Percentiles rank a stretch among this genome's conserved stretches.
phyloP scores from a whole-genome alignment of 2,329 filamentous ascomycete genomes.

The Apiospora aurea region DNA sequence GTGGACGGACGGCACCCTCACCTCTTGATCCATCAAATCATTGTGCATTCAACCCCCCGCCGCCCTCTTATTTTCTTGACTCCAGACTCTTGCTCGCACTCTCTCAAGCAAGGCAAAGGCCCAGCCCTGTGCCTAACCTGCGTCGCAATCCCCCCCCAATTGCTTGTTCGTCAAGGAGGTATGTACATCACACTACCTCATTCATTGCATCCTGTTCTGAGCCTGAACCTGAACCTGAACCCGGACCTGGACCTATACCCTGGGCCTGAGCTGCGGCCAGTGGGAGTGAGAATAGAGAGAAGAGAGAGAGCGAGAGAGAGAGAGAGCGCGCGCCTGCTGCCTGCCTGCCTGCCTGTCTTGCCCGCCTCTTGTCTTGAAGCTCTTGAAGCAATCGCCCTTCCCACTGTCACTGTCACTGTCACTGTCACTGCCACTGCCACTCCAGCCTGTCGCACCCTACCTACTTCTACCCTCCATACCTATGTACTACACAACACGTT shows the following conservation, averaged over 20 bases:
- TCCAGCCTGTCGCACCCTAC: not conserved
- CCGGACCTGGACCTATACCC: not conserved
- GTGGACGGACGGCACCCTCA: not conserved
- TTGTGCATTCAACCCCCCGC: slow-evolving; percentile 18
- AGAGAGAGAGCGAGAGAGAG: not conserved
- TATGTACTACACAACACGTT: slow-evolving; percentile 17
- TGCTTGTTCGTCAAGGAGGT: not conserved
- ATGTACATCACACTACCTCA: not conserved
- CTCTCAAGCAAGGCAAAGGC: slow-evolving; percentile 13
- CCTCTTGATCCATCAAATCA: slow-evolving; percentile 10
- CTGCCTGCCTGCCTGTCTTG: not conserved
- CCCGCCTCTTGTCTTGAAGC: not conserved
- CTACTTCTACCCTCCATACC: not conserved
- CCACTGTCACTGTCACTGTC: not conserved
- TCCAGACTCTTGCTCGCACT: slow-evolving; percentile 12
- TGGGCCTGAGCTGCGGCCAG: not conserved
- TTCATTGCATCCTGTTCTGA: not conserved
- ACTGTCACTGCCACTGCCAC: not conserved
- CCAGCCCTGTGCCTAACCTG: slow-evolving; percentile 16
- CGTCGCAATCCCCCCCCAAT: slow-evolving; percentile 7
- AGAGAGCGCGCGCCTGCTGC: not conserved
- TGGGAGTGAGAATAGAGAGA: not conserved
- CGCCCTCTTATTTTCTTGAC: slow-evolving; percentile 14
- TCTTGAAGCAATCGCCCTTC: slow-evolving; percentile 4
- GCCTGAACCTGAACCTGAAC: not conserved